Conservation (phyloP, 345 rosid species). For the Litchi chinensis region DNA sequence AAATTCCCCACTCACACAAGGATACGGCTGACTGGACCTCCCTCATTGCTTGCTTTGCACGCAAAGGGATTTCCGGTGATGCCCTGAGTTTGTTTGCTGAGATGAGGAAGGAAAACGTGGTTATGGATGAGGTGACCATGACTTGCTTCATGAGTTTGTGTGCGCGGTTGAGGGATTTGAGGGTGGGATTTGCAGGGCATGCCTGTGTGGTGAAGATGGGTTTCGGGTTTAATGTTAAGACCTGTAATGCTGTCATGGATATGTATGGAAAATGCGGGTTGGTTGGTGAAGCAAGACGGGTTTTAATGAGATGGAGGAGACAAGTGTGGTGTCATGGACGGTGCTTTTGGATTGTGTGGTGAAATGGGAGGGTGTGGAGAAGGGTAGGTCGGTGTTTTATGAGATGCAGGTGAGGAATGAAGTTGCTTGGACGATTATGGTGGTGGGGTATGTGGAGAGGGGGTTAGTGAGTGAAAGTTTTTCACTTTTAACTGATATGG, state of each 20-base stretch:
- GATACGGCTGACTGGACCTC: conserved; percentile 77
- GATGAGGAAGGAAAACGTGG: conserved; percentile 42
- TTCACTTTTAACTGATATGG: conserved; percentile 48
- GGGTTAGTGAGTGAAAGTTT: conserved; percentile 54
- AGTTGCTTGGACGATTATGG: conserved; percentile 77
- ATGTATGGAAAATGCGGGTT: conserved; percentile 70
- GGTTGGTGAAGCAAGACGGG: conserved; percentile 41
- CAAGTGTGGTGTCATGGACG: conserved; percentile 76
- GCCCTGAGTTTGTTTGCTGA: conserved; percentile 47
- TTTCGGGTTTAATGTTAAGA: conserved; percentile 38
- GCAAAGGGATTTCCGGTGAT: conserved; percentile 25
- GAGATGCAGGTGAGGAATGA: conserved; percentile 72
- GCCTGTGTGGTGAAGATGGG: conserved; percentile 60
- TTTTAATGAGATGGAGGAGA: conserved; percentile 52
- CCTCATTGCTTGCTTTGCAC: conserved; percentile 53
- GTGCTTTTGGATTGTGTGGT: conserved; percentile 59
- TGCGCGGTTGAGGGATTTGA: conserved; percentile 45
- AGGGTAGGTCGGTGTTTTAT: conserved; percentile 57
- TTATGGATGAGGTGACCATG: conserved; percentile 60
- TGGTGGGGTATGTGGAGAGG: conserved; percentile 61
- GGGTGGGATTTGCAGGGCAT: conserved; percentile 64
- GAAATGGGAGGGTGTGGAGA: conserved; percentile 63
- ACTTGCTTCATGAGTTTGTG: conserved; percentile 61
- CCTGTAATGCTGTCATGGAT: conserved; percentile 68
- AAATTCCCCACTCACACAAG: conserved; percentile 60